Evolutionary conservation across 208 protist genomes (phyloP), one percentile per base, ranked within the genome.

Genomic region (Crithidia brevicula): DNA sequence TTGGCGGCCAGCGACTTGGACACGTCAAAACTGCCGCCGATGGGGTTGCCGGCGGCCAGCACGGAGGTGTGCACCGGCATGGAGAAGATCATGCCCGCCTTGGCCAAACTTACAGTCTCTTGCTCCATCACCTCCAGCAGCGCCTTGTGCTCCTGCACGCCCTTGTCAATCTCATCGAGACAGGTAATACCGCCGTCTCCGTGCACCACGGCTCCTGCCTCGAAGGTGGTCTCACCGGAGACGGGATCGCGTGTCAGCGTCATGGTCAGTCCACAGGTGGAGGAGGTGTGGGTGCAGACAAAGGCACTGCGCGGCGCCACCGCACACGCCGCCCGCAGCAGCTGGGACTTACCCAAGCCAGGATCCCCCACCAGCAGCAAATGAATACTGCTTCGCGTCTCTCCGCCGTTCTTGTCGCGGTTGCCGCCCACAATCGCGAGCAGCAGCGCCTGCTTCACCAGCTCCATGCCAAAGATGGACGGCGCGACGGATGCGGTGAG

Each of bases 81-180:
- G 20, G 89, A 98, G 81, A 98, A 99, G 23, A 99, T 93, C 83
- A 96, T 88, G 38, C 97, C 98, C 4, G 98, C 98, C 85, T 99
- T 99, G 13, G 98, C 98, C 34, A 99, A 97, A 57, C 96, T 99
- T 36, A 99, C 98, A 28, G 85, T 94, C 80, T 99, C 98, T 83
- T 99, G 99, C 79, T 99, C 99, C 98, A 99, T 99, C 18, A 99
- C 98, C 83, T 99, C 99, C 9, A 99, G 85, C 46, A 99, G 91
- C 16, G 98, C 97, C 60, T 98, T 94, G 82, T 99, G 98, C 75
- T 99, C 98, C 18, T 77, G 71, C 13, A 77, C 81, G 8, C 83
- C 81, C 84, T 99, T 99, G 81, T 99, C 99, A 77, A 99, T 99
- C 68, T 99, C 99, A 72, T 99, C 99, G 45, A 99, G 99, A 88